Base-by-base conservation (phyloP, 495 filamentous ascomycete genomes). In the Acidiella bohemica region DNA sequence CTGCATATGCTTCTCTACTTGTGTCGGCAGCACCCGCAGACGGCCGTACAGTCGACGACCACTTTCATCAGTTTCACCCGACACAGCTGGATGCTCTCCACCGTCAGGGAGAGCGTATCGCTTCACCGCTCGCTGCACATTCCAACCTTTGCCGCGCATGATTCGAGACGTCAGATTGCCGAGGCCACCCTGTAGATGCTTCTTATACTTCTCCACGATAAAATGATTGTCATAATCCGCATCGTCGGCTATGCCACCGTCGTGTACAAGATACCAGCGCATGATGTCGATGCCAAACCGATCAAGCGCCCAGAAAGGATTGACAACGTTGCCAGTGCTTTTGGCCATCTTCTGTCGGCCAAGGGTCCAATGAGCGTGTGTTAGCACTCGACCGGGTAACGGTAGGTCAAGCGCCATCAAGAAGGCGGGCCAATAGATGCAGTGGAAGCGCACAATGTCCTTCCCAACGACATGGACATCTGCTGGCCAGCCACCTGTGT, bases 401-500 rank as follows among this genome's bases (percentile, higher is more conserved):
- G 86, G 80, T 2, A 97, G 64, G 44, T 79, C 78, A 19, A 96
- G 65, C 3, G 88, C 88, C 65, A 97, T 75, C 21, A 97, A 78
- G 53, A 97, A 79, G 2, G 90, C 90, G 0, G 90, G 90, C 90
- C 90, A 97, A 67, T 96, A 97, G 19, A 97, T 80, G 61, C 81
- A 83, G 59, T 97, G 92, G 59, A 97, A 97, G 18, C 90, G 76
- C 39, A 90, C 62, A 42, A 96, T 96, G 59, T 97, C 90, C 62
- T 97, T 97, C 20, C 90, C 90, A 36, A 96, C 76, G 11, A 97
- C 76, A 36, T 97, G 90, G 1, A 85, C 65, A 59, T 97, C 78
- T 13, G 81, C 87, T 23, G 90, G 92, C 92, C 92, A 97, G 17
- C 79, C 80, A 12, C 67, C 65, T 2, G 58, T 58, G 4, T 57